Conservation (phyloP, 805 yeast species). For the Komagataella populi region DNA sequence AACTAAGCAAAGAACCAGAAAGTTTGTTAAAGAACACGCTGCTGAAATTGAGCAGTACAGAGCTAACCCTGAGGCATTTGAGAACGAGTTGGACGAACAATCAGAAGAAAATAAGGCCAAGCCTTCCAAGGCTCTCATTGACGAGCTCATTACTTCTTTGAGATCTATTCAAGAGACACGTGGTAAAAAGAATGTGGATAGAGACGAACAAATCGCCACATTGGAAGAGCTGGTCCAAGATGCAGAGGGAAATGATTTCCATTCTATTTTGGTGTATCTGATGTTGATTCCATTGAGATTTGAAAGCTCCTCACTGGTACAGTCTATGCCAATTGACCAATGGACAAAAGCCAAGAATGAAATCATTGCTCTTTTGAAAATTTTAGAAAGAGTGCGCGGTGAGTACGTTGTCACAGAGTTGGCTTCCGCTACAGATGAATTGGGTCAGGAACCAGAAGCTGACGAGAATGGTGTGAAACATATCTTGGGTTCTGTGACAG, state of each 20-base stretch:
- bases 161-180: slow-evolving; percentile 72
- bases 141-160: slow-evolving; percentile 57
- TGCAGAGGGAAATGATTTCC: slow-evolving; percentile 49
- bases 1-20: slow-evolving; percentile 77
- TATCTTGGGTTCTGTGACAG: slow-evolving; percentile 72
- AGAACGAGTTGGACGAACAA: slow-evolving; percentile 26
- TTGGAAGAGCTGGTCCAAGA: slow-evolving; percentile 45
- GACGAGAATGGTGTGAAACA: slow-evolving; percentile 55
- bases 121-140: slow-evolving; percentile 14
- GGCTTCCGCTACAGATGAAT: slow-evolving; percentile 58
- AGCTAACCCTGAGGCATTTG: slow-evolving; percentile 64
- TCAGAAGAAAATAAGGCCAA: slow-evolving; percentile 14
- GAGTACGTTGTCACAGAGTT: slow-evolving; percentile 63
- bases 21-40: slow-evolving; percentile 59
- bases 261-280: slow-evolving; percentile 63
- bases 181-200: slow-evolving; percentile 91
- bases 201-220: slow-evolving; percentile 57
- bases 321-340: slow-evolving; percentile 64
- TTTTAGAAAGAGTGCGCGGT: slow-evolving; percentile 48
- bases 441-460: slow-evolving; percentile 57
- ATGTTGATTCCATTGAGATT: slow-evolving; percentile 80
- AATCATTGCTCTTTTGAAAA: slow-evolving; percentile 43
- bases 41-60: slow-evolving; percentile 43
- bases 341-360: slow-evolving; percentile 67
- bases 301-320: slow-evolving; percentile 55